Base-by-base conservation (phyloP, 495 filamentous ascomycete genomes). In the Neurospora sp. region DNA sequence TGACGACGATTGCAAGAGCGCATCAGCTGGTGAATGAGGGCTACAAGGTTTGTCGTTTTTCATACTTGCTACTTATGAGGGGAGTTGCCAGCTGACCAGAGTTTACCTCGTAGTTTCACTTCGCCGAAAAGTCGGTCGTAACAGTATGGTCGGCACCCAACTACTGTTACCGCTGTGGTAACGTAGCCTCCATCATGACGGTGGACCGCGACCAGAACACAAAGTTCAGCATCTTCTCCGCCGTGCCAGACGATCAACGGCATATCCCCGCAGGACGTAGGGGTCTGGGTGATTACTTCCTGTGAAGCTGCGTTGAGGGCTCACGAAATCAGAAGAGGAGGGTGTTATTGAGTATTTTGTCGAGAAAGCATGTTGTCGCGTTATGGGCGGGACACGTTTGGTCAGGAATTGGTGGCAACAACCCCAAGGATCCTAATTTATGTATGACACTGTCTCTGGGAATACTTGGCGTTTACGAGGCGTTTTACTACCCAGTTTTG, bases 71-170 rank as follows among this genome's bases (percentile, higher is more conserved):
- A 37, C 35, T 37, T 37, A 16, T 2, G 27, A 42, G 68, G 18
- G n/a, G 20, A 0, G 16, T 4, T 4, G 3, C 16, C 4, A 39
- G 35, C 70, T 37, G 5, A 37, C n/a, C 9, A 7, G n/a, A 76
- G 81, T 53, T 6, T 42, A 16, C 69, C 0, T 46, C 11, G 22
- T 71, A 94, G 90, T 98, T 94, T 80, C 96, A 99, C 80, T 99
- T 99, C 82, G 83, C 89, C 70, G 91, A 97, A 78, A 95, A 97
- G 78, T 96, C 96, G 35, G 96, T 99, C 70, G 96, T 98, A n/a
- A 99, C 96, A 0, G 96, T 99, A 39, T 99, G 96, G 96, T 97
- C 93, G 39, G 96, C 96, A 1, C 96, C 96, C 12, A 99, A 99
- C 82, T 99, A 99, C 87, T 99, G 96, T 83, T 99, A 99, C 80